Percentiles rank a stretch among this genome's conserved stretches.
Conservation (phyloP, 1,284 basidiomycete species). For the Leccinum huronense region DNA sequence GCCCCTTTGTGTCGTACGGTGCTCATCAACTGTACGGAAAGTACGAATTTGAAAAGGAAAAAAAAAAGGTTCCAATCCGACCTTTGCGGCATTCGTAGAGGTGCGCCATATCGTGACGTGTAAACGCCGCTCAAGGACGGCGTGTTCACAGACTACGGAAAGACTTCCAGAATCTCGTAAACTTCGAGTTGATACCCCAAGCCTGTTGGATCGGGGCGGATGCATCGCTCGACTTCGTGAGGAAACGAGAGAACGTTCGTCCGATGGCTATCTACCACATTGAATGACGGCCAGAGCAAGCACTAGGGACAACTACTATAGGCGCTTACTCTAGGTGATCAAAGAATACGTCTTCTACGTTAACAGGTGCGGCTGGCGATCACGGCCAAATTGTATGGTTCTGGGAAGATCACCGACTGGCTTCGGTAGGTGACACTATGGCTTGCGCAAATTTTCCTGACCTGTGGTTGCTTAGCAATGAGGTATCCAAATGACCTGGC, state of each 20-base stretch:
- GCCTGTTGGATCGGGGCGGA: slow-evolving; percentile 91
- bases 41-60: slow-evolving; percentile 99
- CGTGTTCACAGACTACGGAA: slow-evolving; percentile 70
- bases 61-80: slow-evolving; percentile 74
- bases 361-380: slow-evolving; percentile 94
- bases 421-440: slow-evolving; percentile 69
- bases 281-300: slow-evolving; percentile 80
- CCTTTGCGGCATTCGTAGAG: slow-evolving; percentile 97
- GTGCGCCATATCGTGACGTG: slow-evolving; percentile 42
- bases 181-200: slow-evolving; percentile 96
- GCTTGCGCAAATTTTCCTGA: slow-evolving; percentile 10
- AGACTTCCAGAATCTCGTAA: slow-evolving; percentile 94
- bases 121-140: slow-evolving; percentile 13
- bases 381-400: slow-evolving; percentile 90
- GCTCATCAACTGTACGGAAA: slow-evolving; percentile 98
- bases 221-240: slow-evolving; percentile 89
- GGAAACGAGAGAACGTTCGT: slow-evolving; percentile 83
- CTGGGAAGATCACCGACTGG: slow-evolving; percentile 94
- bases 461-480: slow-evolving; percentile 59
- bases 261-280: slow-evolving; percentile 98
- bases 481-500: slow-evolving; percentile 97
- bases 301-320: neutral
- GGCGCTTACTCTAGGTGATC: slow-evolving; percentile 14
- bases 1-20: slow-evolving; percentile 93
- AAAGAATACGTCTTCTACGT: slow-evolving; percentile 98